Percentiles rank a stretch among this genome's conserved stretches.
phyloP scores from a whole-genome alignment of 2,329 filamentous ascomycete genomes.

The Mycosphaerelloides madeirae region DNA sequence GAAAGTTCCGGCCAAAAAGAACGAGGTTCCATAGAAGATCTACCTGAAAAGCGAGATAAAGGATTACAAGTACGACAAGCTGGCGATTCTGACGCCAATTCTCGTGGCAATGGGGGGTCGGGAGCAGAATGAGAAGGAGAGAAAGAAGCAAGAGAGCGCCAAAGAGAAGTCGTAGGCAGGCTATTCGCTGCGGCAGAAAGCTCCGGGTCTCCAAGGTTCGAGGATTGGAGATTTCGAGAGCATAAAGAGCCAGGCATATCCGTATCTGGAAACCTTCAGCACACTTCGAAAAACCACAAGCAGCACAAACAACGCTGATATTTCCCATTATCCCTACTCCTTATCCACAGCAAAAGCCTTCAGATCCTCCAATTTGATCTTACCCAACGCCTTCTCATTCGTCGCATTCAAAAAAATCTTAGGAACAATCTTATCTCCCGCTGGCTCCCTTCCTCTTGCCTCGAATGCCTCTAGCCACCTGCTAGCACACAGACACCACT shows the following conservation, averaged over 20 bases:
- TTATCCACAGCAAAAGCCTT: constrained; percentile 46
- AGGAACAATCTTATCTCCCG: constrained; percentile 43
- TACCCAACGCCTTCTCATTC: constrained; percentile 48
- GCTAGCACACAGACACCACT: constrained; percentile 58
- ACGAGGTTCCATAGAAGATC: constrained; percentile 13
- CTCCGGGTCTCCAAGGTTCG: no score
- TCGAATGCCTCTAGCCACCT: constrained; percentile 57
- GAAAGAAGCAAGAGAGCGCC: no score
- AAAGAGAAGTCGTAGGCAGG: no score
- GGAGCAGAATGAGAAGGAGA: no score
- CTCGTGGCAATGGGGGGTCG: no score
- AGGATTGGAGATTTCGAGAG: no score
- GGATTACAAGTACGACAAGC: constrained; percentile 12
- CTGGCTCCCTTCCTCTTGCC: constrained; percentile 43
- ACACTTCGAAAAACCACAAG: no score
- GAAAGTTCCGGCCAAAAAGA: not conserved
- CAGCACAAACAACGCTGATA: not conserved
- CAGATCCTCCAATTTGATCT: constrained; percentile 46
- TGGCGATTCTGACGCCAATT: constrained; percentile 1
- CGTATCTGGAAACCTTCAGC: no score
- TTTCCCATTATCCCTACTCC: constrained; percentile 17
- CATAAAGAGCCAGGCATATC: no score
- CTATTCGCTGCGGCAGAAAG: no score
- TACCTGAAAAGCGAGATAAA: constrained; percentile 11
- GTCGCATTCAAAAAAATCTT: constrained; percentile 50